phyloP scores from a whole-genome alignment of 2,329 filamentous ascomycete genomes.

The Fusarium succisae region DNA sequence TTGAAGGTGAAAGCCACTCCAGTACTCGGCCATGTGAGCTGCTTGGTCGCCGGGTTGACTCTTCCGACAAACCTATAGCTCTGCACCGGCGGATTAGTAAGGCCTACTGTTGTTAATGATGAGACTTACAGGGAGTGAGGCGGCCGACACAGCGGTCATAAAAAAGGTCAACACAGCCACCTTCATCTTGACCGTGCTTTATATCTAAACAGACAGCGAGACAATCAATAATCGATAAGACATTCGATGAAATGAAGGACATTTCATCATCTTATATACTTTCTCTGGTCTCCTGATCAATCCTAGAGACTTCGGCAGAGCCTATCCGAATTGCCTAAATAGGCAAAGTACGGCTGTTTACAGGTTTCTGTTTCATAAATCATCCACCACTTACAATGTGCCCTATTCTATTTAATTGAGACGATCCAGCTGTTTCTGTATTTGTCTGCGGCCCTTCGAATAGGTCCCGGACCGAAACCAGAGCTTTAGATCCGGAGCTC shows the following conservation, averaged over 20 bases:
- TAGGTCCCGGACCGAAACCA: not conserved
- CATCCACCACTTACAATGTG: constrained; percentile 18
- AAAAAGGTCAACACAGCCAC: not conserved
- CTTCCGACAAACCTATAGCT: constrained; percentile 48
- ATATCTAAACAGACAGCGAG: not conserved
- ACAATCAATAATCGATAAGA: accelerated
- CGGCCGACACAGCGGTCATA: constrained; percentile 2
- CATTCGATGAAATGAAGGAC: not conserved
- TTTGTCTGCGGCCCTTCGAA: not conserved
- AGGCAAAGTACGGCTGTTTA: not conserved
- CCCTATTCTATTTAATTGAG: not conserved
- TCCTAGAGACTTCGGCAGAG: not conserved
- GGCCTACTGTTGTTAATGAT: accelerated
- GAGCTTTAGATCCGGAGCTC: too few species aligned
- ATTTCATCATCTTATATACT: not conserved
- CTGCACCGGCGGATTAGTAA: not conserved
- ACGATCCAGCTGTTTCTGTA: not conserved
- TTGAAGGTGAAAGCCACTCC: constrained; percentile 54
- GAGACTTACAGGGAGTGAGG: constrained; percentile 1
- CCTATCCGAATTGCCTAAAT: constrained; percentile 26
- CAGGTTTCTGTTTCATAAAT: not conserved
- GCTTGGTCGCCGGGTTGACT: constrained; percentile 53
- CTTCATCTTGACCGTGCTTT: constrained; percentile 9
- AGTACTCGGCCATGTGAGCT: constrained; percentile 56
- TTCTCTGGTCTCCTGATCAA: not conserved